phyloP scores from a whole-genome alignment of 192 early-diverging fungal species.

The Piromyces finnis region DNA sequence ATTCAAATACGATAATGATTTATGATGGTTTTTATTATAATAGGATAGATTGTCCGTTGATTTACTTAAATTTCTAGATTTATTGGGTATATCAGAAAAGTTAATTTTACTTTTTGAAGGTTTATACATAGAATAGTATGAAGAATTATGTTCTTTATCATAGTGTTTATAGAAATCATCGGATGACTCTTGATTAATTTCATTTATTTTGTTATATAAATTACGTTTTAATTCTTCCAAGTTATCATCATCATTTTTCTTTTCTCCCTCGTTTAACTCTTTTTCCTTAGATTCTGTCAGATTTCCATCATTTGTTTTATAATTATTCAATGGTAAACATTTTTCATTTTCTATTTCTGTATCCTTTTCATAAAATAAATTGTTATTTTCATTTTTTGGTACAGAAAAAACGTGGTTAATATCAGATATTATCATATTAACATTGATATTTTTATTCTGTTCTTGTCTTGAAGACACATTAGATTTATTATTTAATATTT shows the following conservation, averaged over 20 bases:
- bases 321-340: neutral
- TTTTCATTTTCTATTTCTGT: neutral
- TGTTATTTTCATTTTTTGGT: too few relatives aligned
- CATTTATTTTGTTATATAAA: neutral
- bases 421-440: too few relatives aligned
- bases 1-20: neutral
- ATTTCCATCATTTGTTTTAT: too few relatives aligned
- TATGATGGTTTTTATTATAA: neutral
- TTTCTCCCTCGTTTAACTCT: neutral
- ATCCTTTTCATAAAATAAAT: neutral
- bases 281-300: too few relatives aligned
- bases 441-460: too few relatives aligned
- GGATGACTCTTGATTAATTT: neutral
- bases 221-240: neutral
- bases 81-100: neutral
- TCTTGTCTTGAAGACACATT: too few relatives aligned
- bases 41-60: neutral
- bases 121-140: neutral
- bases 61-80: neutral
- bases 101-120: neutral
- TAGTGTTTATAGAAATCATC: neutral
- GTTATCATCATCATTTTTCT: neutral
- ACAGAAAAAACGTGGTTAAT: too few relatives aligned
- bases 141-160: neutral
- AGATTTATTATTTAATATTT: too few relatives aligned